Conservation (phyloP, 2,329 filamentous ascomycete genomes). For the Amphichorda felina region DNA sequence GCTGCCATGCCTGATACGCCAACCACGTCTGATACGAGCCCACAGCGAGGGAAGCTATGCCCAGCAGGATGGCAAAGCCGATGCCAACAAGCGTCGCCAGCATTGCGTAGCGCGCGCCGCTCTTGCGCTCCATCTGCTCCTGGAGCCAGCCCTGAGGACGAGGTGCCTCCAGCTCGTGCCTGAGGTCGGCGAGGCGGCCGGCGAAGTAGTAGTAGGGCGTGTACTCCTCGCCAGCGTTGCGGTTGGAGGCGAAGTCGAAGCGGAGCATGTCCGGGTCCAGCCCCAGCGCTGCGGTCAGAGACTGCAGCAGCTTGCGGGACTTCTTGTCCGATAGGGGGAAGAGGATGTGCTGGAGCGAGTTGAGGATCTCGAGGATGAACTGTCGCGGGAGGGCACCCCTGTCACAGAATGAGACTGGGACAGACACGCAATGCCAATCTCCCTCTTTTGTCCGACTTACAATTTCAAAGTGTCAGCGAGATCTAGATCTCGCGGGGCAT, state of each 20-base stretch:
- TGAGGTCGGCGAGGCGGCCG: constrained; percentile 6
- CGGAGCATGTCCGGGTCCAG: constrained; percentile 7
- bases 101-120: constrained; percentile 11
- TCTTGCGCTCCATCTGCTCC: constrained; percentile 8
- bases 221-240: constrained; percentile 4
- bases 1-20: constrained; percentile 10
- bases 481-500: neutral
- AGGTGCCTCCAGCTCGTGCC: constrained; percentile 9
- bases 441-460: neutral
- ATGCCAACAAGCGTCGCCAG: constrained; percentile 11
- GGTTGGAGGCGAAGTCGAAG: constrained; percentile 3
- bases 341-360: constrained; percentile 6
- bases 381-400: constrained; percentile 7
- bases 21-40: constrained; percentile 10
- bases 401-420: too few relatives aligned
- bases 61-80: constrained; percentile 8
- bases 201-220: constrained; percentile 6
- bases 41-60: constrained; percentile 6
- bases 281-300: constrained; percentile 2
- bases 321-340: constrained; percentile 7
- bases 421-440: too few relatives aligned
- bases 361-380: constrained; percentile 6
- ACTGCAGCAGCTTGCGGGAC: constrained; percentile 5
- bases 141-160: constrained; percentile 7
- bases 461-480: neutral